phyloP scores from a whole-genome alignment of 805 yeast genomes.

The Vanderwaltozyma tropicalis region DNA sequence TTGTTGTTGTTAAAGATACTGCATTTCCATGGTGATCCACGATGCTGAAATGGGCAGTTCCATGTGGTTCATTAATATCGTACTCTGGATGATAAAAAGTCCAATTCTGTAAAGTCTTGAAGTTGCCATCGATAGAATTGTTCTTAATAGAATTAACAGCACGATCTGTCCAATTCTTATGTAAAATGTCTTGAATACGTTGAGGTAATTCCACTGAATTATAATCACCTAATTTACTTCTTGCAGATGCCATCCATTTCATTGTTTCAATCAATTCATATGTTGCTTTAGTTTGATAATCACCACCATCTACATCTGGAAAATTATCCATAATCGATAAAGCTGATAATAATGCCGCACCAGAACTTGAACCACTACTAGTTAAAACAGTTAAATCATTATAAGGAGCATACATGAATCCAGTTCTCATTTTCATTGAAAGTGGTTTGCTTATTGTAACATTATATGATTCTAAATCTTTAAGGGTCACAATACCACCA shows the following conservation, averaged over 20 bases:
- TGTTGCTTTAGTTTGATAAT: constrained; percentile 38
- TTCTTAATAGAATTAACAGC: constrained; percentile 45
- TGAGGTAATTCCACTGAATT: constrained; percentile 21
- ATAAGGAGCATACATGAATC: constrained; percentile 24
- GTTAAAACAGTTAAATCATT: constrained; percentile 42
- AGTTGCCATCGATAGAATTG: constrained; percentile 7
- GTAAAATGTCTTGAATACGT: constrained; percentile 37
- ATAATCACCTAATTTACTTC: constrained; percentile 79
- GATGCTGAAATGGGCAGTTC: constrained; percentile 80
- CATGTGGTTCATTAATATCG: constrained; percentile 71
- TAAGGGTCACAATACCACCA: constrained; percentile 57
- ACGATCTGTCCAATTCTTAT: constrained; percentile 46
- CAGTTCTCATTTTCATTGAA: constrained; percentile 14
- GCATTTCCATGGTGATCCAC: constrained; percentile 69
- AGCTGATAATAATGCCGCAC: constrained; percentile 72
- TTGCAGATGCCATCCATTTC: constrained; percentile 88
- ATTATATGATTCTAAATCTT: constrained; percentile 59
- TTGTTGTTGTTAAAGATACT: constrained; percentile 79
- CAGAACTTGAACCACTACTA: constrained; percentile 69
- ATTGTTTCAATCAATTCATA: constrained; percentile 74
- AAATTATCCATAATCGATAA: constrained; percentile 49
- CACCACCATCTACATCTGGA: constrained; percentile 34
- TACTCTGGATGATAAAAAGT: constrained; percentile 68
- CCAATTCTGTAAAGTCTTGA: constrained; percentile 53
- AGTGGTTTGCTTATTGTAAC: constrained; percentile 37